Base-by-base conservation (phyloP, 208 protist species). In the Acanthamoeba rhysodes region DNA sequence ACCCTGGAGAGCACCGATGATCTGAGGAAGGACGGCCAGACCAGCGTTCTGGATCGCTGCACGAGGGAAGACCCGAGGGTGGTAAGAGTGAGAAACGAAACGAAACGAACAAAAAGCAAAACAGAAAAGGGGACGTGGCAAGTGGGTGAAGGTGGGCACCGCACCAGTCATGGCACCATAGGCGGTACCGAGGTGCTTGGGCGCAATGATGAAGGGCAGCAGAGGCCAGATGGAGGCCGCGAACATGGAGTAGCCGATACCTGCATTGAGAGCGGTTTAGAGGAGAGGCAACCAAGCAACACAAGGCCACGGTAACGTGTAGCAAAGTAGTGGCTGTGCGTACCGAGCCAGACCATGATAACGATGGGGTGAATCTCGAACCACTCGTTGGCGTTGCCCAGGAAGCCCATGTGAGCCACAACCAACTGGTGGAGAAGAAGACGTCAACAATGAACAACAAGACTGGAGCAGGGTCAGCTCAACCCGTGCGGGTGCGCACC, bases 141-240 rank as follows among this genome's bases (percentile, higher is more conserved):
- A 76, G 68, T 2, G 27, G 37, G 68, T 37, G 10, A 2, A 22
- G 37, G 41, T 9, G 0, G n/a, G 34, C 72, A 22, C 66, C 27
- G 72, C 41, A 80, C 72, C 72, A 7, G 98, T 99, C 98, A 99
- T 99, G 70, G 98, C 95, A 53, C 98, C 98, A 82, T 98, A 99
- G 24, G 98, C 97, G 9, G 98, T 96, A 22, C 98, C 98, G 14
- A 98, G 96, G 32, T 98, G 93, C 74, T 98, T 97, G 82, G 97
- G 96, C 2, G 95, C 95, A 16, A 99, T 97, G 7, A 96, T 96
- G 96, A 96, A 98, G 8, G 98, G 97, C 82, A 99, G 95, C 8
- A 98, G 97, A 2, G 98, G 98, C 98, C 98, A 99, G 68, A 99
- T 96, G 37, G 97, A 97, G 24, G 98, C 97, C 22, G 98, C 98